Conservation (phyloP, 2,329 filamentous ascomycete genomes). For the Nemania sp. region DNA sequence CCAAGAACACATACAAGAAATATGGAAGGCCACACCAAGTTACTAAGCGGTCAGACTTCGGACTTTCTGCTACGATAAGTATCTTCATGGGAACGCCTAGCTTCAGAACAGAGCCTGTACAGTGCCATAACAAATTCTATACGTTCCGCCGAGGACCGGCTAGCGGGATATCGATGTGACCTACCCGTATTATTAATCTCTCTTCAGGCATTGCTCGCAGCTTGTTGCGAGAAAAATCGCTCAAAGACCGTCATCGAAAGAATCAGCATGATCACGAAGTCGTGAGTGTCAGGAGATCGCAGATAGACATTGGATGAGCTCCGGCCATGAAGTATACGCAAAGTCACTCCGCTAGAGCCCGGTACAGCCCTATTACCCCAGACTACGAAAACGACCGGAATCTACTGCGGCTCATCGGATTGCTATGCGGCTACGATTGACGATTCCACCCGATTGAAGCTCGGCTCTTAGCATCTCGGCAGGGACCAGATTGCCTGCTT, state of each 20-base stretch:
- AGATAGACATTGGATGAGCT: constrained; percentile 19
- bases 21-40: background rate
- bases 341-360: constrained; percentile 33
- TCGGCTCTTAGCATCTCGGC: constrained; percentile 33
- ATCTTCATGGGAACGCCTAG: constrained; percentile 10
- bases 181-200: constrained; percentile 23
- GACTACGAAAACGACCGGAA: constrained; percentile 38
- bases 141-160: constrained; percentile 25
- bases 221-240: constrained; percentile 23
- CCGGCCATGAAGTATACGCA: constrained; percentile 28
- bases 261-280: constrained; percentile 9
- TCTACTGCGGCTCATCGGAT: constrained; percentile 36
- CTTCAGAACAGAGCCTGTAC: constrained; percentile 2
- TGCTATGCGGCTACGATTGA: constrained; percentile 30
- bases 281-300: background rate
- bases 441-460: constrained; percentile 38
- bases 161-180: constrained; percentile 8
- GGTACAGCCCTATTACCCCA: constrained; percentile 31
- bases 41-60: constrained; percentile 18
- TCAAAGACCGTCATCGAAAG: constrained; percentile 17
- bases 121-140: constrained; percentile 12
- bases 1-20: background rate
- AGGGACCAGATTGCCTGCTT: constrained; percentile 7
- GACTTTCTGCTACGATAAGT: constrained; percentile 12
- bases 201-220: constrained; percentile 1